Percentiles rank a stretch among this genome's conserved stretches.
Evolutionary conservation across 352 stramenopile species (phyloP).

Genomic region (Stephanocyclus meneghinianus): DNA sequence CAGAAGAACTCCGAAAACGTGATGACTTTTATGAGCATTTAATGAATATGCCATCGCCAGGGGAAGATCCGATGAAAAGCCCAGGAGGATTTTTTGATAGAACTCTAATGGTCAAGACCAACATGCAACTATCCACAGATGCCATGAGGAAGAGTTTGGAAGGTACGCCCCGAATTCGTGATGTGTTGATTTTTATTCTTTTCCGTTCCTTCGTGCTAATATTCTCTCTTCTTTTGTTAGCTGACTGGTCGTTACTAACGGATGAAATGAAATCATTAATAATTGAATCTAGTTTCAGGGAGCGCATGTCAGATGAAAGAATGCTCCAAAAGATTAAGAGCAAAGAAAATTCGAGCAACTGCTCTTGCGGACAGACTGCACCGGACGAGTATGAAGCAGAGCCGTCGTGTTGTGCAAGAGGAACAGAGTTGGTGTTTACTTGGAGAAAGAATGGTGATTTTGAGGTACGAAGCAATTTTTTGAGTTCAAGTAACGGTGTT

Average conservation of each 20-base stretch:
- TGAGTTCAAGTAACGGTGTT: background rate
- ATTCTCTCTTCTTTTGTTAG: background rate
- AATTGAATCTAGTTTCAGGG: conserved; percentile 29
- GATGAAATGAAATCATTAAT: conserved; percentile 53
- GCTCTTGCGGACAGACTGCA: conserved; percentile 73
- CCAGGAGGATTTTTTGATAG: conserved; percentile 62
- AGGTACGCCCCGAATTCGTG: background rate
- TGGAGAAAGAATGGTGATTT: conserved; percentile 79
- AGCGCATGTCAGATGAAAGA: conserved; percentile 53
- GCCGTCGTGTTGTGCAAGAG: conserved; percentile 71
- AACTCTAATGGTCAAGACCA: conserved; percentile 79
- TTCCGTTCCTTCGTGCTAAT: background rate
- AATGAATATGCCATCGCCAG: conserved; percentile 54
- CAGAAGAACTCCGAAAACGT: conserved; percentile 61
- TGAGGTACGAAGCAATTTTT: conserved; percentile 44
- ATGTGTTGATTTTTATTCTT: background rate
- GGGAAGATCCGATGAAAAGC: conserved; percentile 30
- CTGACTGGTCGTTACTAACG: conserved; percentile 80
- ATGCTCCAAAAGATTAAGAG: conserved; percentile 68
- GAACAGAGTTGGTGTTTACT: conserved; percentile 79
- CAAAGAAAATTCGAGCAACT: conserved; percentile 69
- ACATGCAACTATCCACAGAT: conserved; percentile 79
- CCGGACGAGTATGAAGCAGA: conserved; percentile 69
- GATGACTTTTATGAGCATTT: conserved; percentile 75
- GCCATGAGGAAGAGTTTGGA: conserved; percentile 76